Evolutionary conservation across 2,329 filamentous ascomycete species (phyloP).

Genomic region (Xylaria hypoxylon): DNA sequence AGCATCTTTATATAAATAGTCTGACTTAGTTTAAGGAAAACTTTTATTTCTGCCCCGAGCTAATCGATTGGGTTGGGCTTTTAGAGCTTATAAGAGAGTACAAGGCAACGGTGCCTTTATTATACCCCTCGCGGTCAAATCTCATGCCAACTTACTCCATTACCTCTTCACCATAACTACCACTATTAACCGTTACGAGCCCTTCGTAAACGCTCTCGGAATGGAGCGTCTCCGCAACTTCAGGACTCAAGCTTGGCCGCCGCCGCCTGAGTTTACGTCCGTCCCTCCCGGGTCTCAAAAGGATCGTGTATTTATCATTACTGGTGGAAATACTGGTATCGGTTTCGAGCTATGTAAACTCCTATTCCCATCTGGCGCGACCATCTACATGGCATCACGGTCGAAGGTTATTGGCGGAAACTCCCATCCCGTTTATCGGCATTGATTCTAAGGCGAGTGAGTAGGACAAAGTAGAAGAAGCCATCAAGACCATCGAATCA

Average conservation of each 20-base stretch:
- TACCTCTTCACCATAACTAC: too few species aligned
- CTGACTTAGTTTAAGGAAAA: too few species aligned
- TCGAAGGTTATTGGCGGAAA: slow-evolving; percentile 42
- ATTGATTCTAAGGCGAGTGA: slow-evolving; percentile 44
- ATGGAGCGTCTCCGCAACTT: slow-evolving; percentile 32
- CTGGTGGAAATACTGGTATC: slow-evolving; percentile 55
- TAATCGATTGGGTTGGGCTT: too few species aligned
- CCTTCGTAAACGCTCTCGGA: neutral
- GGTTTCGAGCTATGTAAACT: slow-evolving; percentile 64
- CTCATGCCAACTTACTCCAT: too few species aligned
- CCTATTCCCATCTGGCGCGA: slow-evolving; percentile 64
- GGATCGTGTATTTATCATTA: slow-evolving; percentile 60
- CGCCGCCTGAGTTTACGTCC: slow-evolving; percentile 44
- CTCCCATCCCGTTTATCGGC: neutral
- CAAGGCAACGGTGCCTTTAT: too few species aligned
- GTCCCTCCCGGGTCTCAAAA: slow-evolving; percentile 42
- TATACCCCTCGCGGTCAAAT: too few species aligned
- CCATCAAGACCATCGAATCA: slow-evolving; percentile 50
- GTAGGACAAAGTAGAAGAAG: slow-evolving; percentile 49
- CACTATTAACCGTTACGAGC: too few species aligned
- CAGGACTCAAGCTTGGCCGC: slow-evolving; percentile 43
- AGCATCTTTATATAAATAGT: too few species aligned
- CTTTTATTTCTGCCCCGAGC: too few species aligned
- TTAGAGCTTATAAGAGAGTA: too few species aligned
- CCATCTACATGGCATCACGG: slow-evolving; percentile 65